Base-by-base conservation (phyloP, 202 grass and related monocot genomes). In the Elaeis oleifera region DNA sequence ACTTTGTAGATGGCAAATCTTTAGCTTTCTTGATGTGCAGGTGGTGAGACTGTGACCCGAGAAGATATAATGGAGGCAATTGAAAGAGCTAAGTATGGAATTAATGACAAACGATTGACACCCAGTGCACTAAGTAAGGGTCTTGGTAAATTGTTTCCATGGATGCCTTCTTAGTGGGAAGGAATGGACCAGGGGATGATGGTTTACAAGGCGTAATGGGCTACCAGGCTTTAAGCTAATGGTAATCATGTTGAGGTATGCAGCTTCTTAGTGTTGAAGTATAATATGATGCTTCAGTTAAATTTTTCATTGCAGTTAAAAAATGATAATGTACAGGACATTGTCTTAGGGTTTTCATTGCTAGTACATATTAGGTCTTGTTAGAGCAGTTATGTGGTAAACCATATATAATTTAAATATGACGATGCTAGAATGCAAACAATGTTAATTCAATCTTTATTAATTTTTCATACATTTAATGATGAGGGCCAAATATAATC, bases 1-100 rank as follows among this genome's bases (percentile, higher is more conserved):
- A 11, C 23, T 19, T 64, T 50, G 1, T 24, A 6, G 24, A 16
- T 49, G 36, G 9, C 9, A 44, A 5, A n/a, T 36, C 31, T 55
- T 44, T 67, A 21, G 18, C 36, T 50, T 17, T 73, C 50, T 22
- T 4, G 18, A 54, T 85, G 27, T 71, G 1, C 74, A 86, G 92
- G 80, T 71, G 69, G 82, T 8, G 74, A 71, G 71, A 65, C 64
- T 61, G 88, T 97, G 17, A 78, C 64, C 54, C 68, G 88, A 16
- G 92, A 92, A 64, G 92, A 92, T 76, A 75, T 97, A 68, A 86
- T 92, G 84, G 84, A 92, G 68, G 84, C 92, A 56, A 81, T 97
- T 13, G 92, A 92, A 74, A 87, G 92, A 80, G 92, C 90, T 70
- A 97, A 86, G 77, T 97, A 79, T 9, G 88, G 84, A 16, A 78